Base-by-base conservation (phyloP, 495 filamentous ascomycete species). In the Pyronema omphalodes region DNA sequence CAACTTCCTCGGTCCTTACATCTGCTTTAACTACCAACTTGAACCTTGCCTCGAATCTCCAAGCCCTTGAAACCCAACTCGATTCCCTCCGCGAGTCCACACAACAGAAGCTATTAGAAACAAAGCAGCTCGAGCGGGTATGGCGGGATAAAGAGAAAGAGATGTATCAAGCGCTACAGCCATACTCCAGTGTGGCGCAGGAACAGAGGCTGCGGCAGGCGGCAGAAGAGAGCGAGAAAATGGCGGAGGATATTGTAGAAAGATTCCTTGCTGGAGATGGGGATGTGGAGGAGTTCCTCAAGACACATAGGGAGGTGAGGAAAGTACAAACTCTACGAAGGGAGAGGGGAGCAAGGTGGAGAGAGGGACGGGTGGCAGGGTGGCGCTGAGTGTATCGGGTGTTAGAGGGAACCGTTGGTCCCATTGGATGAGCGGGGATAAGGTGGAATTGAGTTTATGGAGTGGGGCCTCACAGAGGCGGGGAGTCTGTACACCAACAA, bases 261-360 rank as follows among this genome's bases (percentile, higher is more conserved):
- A 29, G 23, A 5, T 29, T 29, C 23, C 12, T 36, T 46, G 57
- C 57, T 44, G 34, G 34, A 52, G 35, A 57, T 39, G 34, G 48
- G 50, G 43, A 52, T n/a, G 41, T 57, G 47, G 57, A 41, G 47
- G 18, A 19, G 15, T 53, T 33, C 15, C 34, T 54, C 35, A 74
- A 80, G 58, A 69, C 86, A 62, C 82, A 89, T 59, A 71, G 84
- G 55, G 85, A 81, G 53, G 81, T 81, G 41, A 83, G 80, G 64
- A 83, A 82, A 57, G 67, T 80, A 56, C 78, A 81, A 52, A 86
- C 84, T 55, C 73, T 84, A 11, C 72, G 86, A 44, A 77, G 76
- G 60, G 88, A 94, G 70, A 74, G 83, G 52, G 89, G 83, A 67
- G 84, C 85, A 58, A 72, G 89, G 62, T 94, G 89, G 89, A 88